Base-by-base conservation (phyloP, 805 yeast species). In the Cyberlindnera mycetangii region DNA sequence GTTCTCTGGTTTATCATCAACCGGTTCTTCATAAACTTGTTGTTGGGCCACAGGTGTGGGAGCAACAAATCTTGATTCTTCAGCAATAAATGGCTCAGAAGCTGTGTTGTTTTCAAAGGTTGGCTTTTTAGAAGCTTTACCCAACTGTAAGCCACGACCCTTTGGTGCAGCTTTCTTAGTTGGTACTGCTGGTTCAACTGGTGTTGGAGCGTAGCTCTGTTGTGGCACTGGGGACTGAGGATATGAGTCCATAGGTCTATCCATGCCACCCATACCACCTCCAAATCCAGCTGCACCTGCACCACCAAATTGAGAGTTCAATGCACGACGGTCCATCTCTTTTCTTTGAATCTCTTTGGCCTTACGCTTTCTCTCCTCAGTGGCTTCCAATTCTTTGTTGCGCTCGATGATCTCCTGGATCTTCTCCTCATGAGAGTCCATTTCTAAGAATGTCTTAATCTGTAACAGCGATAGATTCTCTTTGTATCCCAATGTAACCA, bases 381-480 rank as follows among this genome's bases (percentile, higher is more conserved):
- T 83, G 32, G 99, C 99, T 67, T 92, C 99, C 59, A 87, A 71
- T 69, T 93, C 99, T 70, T 93, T 93, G 72, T 93, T 93, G 66
- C 90, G 82, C 69, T 89, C 98, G 58, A 93, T 93, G 64, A 93
- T 90, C 64, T 93, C 97, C 72, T 93, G 98, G 61, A 95, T 92
- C 73, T 88, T 92, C 70, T 93, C 99, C 69, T 93, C 99, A 65
- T 93, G 97, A 32, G 96, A 86, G 68, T 93, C 98, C 98, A 93
- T 92, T 62, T 89, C 92, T 70, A 93, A 72, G 68, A 87, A 92
- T 11, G 95, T 87, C 64, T 79, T 81, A 52, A 93, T 85, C 70
- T 93, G 98, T 48, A 81, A 65, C 52, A 84, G 64, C 1, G 93
- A 79, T 53, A 92, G 70, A 66, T 89, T 85, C 65, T 93, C 99